These are phyloP conservation scores for Cyamopsis tetragonoloba DNA, from an alignment of 306 rosid genomes.

Conservation along the genomic window DNA sequence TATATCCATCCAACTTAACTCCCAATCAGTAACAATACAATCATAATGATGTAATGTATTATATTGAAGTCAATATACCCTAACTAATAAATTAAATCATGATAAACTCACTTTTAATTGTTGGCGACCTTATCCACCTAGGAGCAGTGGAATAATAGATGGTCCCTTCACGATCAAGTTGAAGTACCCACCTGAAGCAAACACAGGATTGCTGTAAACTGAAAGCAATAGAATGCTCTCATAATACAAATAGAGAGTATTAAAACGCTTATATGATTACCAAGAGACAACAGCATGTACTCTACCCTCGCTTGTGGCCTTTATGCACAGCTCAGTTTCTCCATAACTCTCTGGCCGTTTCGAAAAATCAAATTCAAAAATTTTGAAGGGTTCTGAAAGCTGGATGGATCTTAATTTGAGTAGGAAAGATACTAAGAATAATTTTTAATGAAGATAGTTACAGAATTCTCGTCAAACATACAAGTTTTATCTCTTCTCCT, in stretches of 20 bases:
- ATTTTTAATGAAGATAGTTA: conserved; percentile 13
- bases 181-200: conserved; percentile 81
- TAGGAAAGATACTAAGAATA: conserved; percentile 32
- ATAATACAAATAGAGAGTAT: not conserved
- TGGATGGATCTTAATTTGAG: conserved; percentile 60
- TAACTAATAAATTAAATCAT: conserved; percentile 9
- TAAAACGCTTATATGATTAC: conserved; percentile 42
- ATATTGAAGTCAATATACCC: not conserved
- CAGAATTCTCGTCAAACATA: conserved; percentile 32
- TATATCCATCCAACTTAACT: conserved; percentile 1
- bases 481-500: conserved; percentile 63
- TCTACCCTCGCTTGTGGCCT: conserved; percentile 67
- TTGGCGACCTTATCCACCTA: conserved; percentile 57
- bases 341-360: conserved; percentile 91
- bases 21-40: conserved; percentile 9
- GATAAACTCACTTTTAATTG: conserved; percentile 31
- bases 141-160: conserved; percentile 89
- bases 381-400: conserved; percentile 98
- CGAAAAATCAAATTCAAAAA: conserved; percentile 96
- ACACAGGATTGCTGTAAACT: not conserved
- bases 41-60: not conserved
- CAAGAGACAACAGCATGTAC: conserved; percentile 82
- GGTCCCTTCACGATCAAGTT: conserved; percentile 84
- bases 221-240: not conserved
- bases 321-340: conserved; percentile 50